Conservation (phyloP, 2,329 filamentous ascomycete species). For the Ophiostoma pallidulum region DNA sequence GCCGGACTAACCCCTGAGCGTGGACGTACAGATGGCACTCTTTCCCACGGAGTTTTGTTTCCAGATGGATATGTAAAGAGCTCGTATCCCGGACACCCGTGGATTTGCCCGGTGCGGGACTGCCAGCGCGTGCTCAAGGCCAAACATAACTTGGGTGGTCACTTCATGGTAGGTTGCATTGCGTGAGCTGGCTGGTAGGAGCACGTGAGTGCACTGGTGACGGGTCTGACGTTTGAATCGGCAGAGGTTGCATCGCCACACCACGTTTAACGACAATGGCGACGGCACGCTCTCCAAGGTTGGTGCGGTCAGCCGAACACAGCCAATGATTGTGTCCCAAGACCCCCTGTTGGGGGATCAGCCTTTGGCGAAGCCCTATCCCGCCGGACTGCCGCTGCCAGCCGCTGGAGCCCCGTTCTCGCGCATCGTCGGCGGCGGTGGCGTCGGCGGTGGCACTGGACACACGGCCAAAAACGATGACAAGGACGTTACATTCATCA, state of each 20-base stretch:
- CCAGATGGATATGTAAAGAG: slow-evolving; percentile 16
- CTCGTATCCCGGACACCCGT: slow-evolving; percentile 12
- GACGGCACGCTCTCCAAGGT: slow-evolving; percentile 23
- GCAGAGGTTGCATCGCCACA: slow-evolving; percentile 15
- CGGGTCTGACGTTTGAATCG: no score
- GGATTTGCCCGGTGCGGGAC: slow-evolving; percentile 18
- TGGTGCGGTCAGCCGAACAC: slow-evolving; percentile 7
- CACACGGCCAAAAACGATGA: no score
- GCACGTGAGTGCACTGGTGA: no score
- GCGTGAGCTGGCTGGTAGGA: no score
- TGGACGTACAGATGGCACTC: neutral
- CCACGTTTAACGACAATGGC: slow-evolving; percentile 22
- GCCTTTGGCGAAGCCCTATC: neutral
- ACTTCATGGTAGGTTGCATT: slow-evolving; percentile 18
- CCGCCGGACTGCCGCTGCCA: no score
- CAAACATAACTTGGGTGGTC: slow-evolving; percentile 13
- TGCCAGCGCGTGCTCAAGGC: slow-evolving; percentile 16
- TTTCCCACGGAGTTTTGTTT: neutral
- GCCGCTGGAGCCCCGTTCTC: no score
- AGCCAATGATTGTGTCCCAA: slow-evolving; percentile 19
- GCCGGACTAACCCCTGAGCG: no score
- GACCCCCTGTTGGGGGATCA: slow-evolving; percentile 12
- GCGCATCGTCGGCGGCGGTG: neutral
- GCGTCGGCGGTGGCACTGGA: no score
- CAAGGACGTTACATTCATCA: no score